Evolutionary conservation across 2,329 filamentous ascomycete species (phyloP), one percentile per base, ranked within the genome.

Genomic region (Paecilomyces formosus): DNA sequence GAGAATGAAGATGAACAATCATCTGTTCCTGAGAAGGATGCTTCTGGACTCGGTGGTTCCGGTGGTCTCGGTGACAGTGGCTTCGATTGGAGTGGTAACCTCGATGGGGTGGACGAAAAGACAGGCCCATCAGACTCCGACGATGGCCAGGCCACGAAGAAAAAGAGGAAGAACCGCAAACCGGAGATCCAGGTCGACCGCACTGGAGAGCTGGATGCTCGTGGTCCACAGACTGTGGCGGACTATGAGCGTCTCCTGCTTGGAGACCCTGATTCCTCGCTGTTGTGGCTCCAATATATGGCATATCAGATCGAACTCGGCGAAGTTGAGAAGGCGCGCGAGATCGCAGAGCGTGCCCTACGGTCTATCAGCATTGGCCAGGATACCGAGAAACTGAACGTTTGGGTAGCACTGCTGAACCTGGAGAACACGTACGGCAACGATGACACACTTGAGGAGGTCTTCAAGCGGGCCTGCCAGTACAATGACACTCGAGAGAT

Each of bases 261-360:
- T 22, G 90, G 92, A 58, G 89, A 96, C 71, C 92, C 94, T 2
- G 92, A 97, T 76, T 93, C 90, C n/a, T 95, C 93, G 0, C 81
- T 88, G 61, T 83, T 97, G 28, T 99, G 94, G 94, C 90, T 97
- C 57, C 85, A 90, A 64, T 99, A 99, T 78, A 97, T 99, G 91
- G 92, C 92, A n/a, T 96, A 96, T 82, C 91, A 97, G 76, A 87
- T 97, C 74, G 88, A 96, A 70, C 84, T 96, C 56, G 90, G 90
- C 70, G 94, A 99, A 75, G 81, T 95, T 21, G 85, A 88, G 61
- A 94, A 92, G 75, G 92, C 94, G 12, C 86, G 93, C 54, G 89
- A 93, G 64, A 88, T 97, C 60, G 92, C 91, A 1, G 89, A 97
- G 76, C 88, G 94, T 61, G 94, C 94, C 18, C 84, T 97, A 63